Evolutionary conservation across 352 stramenopile species (phyloP).

Genomic region (Globisporangium acanthophoron): DNA sequence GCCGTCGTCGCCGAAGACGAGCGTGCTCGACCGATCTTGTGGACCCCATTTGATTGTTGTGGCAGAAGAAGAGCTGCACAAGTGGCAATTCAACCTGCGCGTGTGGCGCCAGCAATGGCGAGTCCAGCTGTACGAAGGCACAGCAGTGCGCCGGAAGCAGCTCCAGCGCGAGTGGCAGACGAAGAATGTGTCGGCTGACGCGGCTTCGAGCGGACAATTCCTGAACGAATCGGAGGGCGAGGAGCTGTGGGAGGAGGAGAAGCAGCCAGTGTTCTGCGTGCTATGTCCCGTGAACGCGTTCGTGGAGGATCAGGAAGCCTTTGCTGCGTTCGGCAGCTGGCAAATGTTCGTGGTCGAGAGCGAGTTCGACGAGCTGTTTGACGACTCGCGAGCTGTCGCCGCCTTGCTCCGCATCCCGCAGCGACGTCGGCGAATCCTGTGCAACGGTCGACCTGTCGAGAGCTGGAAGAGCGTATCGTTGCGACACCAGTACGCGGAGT

Average conservation of each 20-base stretch:
- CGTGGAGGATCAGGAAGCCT: conserved; percentile 39
- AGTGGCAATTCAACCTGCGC: conserved; percentile 71
- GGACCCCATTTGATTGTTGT: conserved; percentile 78
- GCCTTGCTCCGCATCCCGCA: conserved; percentile 45
- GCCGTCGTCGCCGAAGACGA: neutral
- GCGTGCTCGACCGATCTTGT: neutral
- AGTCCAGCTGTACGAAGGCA: conserved; percentile 59
- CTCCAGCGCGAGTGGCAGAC: conserved; percentile 53
- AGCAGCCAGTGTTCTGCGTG: conserved; percentile 50
- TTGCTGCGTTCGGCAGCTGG: conserved; percentile 45
- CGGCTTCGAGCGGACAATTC: conserved; percentile 5
- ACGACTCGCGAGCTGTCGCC: conserved; percentile 31
- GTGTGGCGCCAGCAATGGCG: conserved; percentile 42
- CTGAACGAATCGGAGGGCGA: conserved; percentile 47
- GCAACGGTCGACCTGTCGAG: conserved; percentile 51
- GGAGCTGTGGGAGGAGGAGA: conserved; percentile 26
- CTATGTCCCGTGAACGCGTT: conserved; percentile 58
- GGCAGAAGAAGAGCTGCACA: conserved; percentile 67
- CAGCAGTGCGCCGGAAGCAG: conserved; percentile 26
- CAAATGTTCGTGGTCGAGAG: conserved; percentile 76
- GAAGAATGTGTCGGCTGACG: conserved; percentile 12
- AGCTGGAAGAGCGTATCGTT: conserved; percentile 42
- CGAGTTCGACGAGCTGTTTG: conserved; percentile 41
- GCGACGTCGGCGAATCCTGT: conserved; percentile 49
- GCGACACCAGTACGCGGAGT: conserved; percentile 41